Evolutionary conservation across 306 rosid species (phyloP), one percentile per base, ranked within the genome.

Genomic region (Biancaea sappan): DNA sequence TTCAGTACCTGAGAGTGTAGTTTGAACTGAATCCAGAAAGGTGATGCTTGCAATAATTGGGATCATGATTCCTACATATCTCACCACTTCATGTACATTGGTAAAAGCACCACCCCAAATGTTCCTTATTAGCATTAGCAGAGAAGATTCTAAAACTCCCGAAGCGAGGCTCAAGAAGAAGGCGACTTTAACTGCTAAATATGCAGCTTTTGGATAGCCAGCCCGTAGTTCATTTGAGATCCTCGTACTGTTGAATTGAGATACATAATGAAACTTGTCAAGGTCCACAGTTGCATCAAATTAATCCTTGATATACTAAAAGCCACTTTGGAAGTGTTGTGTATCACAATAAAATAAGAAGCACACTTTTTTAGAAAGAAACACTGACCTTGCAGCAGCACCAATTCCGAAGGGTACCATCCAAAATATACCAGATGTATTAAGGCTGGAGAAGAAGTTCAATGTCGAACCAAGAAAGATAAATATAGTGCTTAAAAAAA

Each of bases 201-300:
- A 73, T 37, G 96, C 93, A 38, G 84, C 80, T 46, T 75, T 77
- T 8, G 96, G 87, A 71, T 8, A 48, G 22, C 93, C 95, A 34
- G 95, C 93, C 46, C 98, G 95, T 35, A 93, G 72, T 79, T 90
- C 95, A 64, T 90, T 88, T 48, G 98, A 88, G 54, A 88, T 89
- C 67, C 98, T 84, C 48, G 89, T 90, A 75, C 96, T 92, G 77
- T 67, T 28, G 6, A 69, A 31, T 15, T 16, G 22, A 62, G 71
- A 22, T 68, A 62, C 60, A 24, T 7, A 47, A 63, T 28, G 15
- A 72, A 19, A 58, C 47, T 65, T 1, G 34, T 63, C 38, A 72
- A 65, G 60, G 2, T 7, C 66, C 31, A 59, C 16, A 24, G 15
- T 25, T 40, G 24, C 57, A 68, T 29, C 69, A 63, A 63, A 4